These are phyloP conservation scores for Lyophyllum decastes DNA, from an alignment of 768 basidiomycete species.

Conservation along the genomic window DNA sequence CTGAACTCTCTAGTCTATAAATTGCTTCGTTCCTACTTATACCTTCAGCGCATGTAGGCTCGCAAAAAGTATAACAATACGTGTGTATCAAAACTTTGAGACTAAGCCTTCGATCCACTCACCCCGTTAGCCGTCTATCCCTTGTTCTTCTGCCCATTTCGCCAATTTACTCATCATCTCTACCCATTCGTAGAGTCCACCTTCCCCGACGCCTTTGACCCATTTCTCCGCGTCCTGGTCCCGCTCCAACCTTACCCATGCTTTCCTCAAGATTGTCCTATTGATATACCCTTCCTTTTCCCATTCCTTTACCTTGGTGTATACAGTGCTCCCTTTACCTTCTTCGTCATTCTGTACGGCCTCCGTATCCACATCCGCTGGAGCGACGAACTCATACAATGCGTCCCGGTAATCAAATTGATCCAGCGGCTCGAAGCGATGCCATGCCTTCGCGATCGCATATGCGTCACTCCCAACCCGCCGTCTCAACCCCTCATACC, in stretches of 20 bases:
- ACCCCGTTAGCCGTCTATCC: conserved; percentile 2
- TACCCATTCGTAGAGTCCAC: conserved; percentile 64
- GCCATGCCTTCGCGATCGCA: conserved; percentile 57
- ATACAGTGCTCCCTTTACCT: conserved; percentile 3
- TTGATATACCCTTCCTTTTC: conserved; percentile 53
- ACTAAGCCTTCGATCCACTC: conserved; percentile 11
- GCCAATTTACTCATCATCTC: conserved; percentile 38
- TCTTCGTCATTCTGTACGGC: conserved; percentile 1
- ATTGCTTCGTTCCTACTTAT: too few species aligned
- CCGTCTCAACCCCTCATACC: conserved; percentile 43
- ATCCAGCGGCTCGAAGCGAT: conserved; percentile 46
- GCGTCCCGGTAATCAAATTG: conserved; percentile 72
- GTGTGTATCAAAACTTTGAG: too few species aligned
- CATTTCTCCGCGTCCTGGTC: conserved; percentile 58
- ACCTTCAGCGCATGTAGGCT: too few species aligned
- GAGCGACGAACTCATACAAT: conserved; percentile 47
- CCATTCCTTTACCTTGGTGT: conserved; percentile 49
- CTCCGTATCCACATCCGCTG: conserved; percentile 11
- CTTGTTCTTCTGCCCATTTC: conserved; percentile 27
- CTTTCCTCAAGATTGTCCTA: conserved; percentile 46
- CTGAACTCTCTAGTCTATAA: too few species aligned
- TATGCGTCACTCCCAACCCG: conserved; percentile 32
- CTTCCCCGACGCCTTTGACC: conserved; percentile 62
- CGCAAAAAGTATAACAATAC: too few species aligned
- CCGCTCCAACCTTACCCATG: conserved; percentile 61